A percentile compares a stretch with the other conserved stretches of the same genome.
Conservation (phyloP, 1,284 basidiomycete genomes). For the Trametes polyzona region DNA sequence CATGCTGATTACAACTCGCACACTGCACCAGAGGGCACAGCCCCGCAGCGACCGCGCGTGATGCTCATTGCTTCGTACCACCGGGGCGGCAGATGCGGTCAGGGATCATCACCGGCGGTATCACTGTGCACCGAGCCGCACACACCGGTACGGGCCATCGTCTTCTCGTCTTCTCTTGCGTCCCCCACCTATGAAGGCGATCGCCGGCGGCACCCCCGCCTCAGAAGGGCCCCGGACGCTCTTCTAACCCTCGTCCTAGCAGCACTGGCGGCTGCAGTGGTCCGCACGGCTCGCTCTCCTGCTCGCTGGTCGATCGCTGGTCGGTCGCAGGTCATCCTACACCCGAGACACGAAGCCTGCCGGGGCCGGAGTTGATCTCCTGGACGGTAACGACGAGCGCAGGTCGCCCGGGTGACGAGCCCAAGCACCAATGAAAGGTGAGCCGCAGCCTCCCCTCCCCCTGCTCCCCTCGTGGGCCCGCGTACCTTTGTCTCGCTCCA, state of each 20-base stretch:
- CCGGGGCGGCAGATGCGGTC: slow-evolving; percentile 1
- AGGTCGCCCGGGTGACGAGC: slow-evolving; percentile 18
- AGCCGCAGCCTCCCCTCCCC: slow-evolving; percentile 17
- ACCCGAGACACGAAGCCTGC: slow-evolving; percentile 1
- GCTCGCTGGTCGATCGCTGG: slow-evolving; percentile 4
- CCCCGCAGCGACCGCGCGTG: slow-evolving; percentile 8
- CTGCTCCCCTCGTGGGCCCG: too few relatives aligned
- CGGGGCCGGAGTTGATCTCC: slow-evolving; percentile 26
- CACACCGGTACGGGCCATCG: neutral
- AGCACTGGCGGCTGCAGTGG: slow-evolving; percentile 25
- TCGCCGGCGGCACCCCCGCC: neutral
- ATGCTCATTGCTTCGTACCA: slow-evolving; percentile 2
- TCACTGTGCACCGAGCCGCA: slow-evolving; percentile 1
- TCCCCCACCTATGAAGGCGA: slow-evolving; percentile 15
- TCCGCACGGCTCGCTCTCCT: slow-evolving; percentile 2
- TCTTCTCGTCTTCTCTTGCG: slow-evolving; percentile 13
- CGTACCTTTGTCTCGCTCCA: slow-evolving; percentile 8
- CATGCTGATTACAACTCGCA: slow-evolving; percentile 1
- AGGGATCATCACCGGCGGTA: slow-evolving; percentile 11
- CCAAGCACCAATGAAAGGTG: slow-evolving; percentile 17
- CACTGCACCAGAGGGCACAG: slow-evolving; percentile 4
- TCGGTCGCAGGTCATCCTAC: neutral
- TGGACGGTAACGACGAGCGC: slow-evolving; percentile 13
- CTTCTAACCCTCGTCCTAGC: slow-evolving; percentile 12
- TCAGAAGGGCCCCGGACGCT: neutral